phyloP scores from a whole-genome alignment of 139 green algal species.

The Auxenochlorella pyrenoidosa region DNA sequence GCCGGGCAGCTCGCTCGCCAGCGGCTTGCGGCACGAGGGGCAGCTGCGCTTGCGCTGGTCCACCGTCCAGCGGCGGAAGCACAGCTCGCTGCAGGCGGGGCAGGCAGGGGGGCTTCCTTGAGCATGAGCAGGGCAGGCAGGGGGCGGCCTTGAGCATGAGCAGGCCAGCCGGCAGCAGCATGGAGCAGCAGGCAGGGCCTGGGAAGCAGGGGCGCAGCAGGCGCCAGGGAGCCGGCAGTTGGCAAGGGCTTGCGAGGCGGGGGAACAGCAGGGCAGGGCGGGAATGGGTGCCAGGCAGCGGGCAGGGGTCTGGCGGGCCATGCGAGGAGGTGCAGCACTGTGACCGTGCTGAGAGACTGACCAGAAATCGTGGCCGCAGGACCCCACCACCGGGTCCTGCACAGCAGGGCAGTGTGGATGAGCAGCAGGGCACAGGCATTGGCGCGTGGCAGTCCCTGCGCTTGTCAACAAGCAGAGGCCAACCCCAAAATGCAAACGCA shows the following conservation, averaged over 20 bases:
- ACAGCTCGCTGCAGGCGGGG: background rate
- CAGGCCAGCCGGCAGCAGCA: too few relatives aligned
- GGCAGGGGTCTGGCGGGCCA: background rate
- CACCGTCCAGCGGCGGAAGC: background rate
- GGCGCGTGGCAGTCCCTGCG: background rate
- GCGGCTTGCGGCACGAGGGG: slow-evolving; percentile 8
- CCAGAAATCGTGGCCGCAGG: slow-evolving; percentile 18
- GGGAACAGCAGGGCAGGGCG: background rate
- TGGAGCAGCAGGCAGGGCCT: too few relatives aligned
- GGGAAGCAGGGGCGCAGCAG: too few relatives aligned
- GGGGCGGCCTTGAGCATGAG: too few relatives aligned
- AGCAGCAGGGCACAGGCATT: background rate
- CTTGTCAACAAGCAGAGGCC: too few relatives aligned
- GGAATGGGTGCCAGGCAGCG: background rate
- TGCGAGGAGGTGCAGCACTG: background rate
- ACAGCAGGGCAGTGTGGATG: background rate
- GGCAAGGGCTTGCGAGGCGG: background rate
- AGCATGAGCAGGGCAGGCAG: too few relatives aligned
- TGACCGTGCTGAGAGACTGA: background rate
- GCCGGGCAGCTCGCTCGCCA: background rate
- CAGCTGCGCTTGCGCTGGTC: slow-evolving; percentile 12
- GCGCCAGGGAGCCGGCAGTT: too few relatives aligned
- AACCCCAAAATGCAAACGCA: too few relatives aligned
- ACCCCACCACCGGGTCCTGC: slow-evolving; percentile 3
- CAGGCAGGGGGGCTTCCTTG: too few relatives aligned